These are phyloP conservation scores for Fusarium sp. DNA, from an alignment of 2,329 filamentous ascomycete genomes.

Conservation along the genomic window DNA sequence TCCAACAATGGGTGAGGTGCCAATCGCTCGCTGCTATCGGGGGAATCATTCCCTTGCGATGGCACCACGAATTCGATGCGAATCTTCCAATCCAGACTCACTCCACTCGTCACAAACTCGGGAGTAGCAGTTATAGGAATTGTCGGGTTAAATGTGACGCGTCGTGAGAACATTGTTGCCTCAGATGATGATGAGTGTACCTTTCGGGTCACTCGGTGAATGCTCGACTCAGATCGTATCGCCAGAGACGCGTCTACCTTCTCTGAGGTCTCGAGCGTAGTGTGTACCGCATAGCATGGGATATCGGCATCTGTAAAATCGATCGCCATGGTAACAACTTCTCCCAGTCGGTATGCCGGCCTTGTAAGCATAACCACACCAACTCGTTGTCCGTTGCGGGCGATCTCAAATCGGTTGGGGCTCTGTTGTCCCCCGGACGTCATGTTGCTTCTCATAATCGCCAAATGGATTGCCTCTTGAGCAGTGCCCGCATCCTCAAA, in stretches of 20 bases:
- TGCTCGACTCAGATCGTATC: conserved; percentile 85
- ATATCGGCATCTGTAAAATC: conserved; percentile 85
- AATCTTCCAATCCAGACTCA: conserved; percentile 89
- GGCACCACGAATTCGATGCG: conserved; percentile 93
- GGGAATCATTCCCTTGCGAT: conserved; percentile 53
- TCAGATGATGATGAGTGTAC: conserved; percentile 84
- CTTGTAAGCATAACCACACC: conserved; percentile 90
- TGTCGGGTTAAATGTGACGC: conserved; percentile 83
- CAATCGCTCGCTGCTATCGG: conserved; percentile 35
- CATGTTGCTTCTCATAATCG: conserved; percentile 86
- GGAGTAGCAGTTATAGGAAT: conserved; percentile 89
- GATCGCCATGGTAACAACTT: conserved; percentile 84
- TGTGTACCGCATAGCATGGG: conserved; percentile 86
- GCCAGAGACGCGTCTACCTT: conserved; percentile 84
- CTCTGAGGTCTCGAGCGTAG: conserved; percentile 88
- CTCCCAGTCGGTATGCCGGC: conserved; percentile 89
- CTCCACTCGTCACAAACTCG: conserved; percentile 90
- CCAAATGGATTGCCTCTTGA: conserved; percentile 90
- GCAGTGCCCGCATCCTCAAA: conserved; percentile 71
- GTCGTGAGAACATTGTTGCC: conserved; percentile 82
- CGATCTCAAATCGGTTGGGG: conserved; percentile 95
- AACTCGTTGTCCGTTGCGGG: conserved; percentile 90
- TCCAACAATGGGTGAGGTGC: conserved; percentile 73
- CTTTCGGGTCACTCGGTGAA: conserved; percentile 87
- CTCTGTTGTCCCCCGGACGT: conserved; percentile 77